phyloP scores from a whole-genome alignment of 2,329 filamentous ascomycete genomes.

The Cercospora sesami region DNA sequence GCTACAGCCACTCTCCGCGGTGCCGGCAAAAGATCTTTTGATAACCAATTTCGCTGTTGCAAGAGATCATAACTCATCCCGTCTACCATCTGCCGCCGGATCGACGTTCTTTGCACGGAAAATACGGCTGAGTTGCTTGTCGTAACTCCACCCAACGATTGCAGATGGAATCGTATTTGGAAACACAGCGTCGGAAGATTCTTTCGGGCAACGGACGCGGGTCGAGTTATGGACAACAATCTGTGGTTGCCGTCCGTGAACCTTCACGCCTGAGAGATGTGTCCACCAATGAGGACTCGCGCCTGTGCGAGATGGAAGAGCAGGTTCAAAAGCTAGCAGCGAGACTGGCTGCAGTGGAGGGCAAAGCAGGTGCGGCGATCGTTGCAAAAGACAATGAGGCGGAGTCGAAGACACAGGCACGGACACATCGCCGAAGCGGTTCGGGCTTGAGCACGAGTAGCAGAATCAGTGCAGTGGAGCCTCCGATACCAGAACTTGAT shows the following conservation, averaged over 20 bases:
- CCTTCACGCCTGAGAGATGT: conserved; percentile 12
- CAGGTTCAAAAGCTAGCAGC: conserved; percentile 16
- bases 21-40: background rate
- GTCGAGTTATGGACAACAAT: conserved; percentile 8
- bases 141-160: background rate
- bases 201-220: conserved; percentile 13
- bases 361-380: conserved; percentile 4
- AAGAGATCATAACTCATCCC: background rate
- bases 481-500: conserved; percentile 18
- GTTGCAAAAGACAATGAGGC: conserved; percentile 9
- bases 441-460: conserved; percentile 14
- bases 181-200: conserved; percentile 20
- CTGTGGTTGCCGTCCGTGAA: conserved; percentile 20
- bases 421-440: conserved; percentile 14
- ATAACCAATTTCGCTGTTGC: background rate
- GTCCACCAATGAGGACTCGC: conserved; percentile 5
- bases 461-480: conserved; percentile 15
- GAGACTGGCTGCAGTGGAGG: conserved; percentile 17
- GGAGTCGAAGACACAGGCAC: conserved; percentile 4
- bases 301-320: conserved; percentile 14
- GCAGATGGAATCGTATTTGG: conserved; percentile 21
- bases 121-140: background rate
- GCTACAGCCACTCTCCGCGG: background rate
- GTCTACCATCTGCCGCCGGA: background rate
- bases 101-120: background rate